Percentiles rank a stretch among this genome's conserved stretches.
Evolutionary conservation across 208 protist genomes (phyloP).

Genomic region (Leishmania lainsoni): DNA sequence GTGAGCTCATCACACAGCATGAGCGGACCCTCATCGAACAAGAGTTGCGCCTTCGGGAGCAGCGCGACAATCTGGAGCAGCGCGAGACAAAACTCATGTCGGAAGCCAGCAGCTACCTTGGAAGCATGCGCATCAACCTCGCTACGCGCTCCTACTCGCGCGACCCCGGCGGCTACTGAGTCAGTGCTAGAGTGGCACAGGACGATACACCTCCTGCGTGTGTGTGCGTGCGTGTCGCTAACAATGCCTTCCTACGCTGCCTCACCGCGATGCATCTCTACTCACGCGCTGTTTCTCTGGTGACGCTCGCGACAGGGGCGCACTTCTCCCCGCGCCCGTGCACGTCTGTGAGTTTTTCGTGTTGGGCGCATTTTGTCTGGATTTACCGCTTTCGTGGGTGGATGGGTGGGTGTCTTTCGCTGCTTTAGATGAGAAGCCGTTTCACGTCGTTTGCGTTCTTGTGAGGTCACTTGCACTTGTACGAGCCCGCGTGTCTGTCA

Average conservation of each 20-base stretch:
- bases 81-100: conserved; percentile 88
- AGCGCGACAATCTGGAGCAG: conserved; percentile 88
- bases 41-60: conserved; percentile 86
- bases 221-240: background rate
- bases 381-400: background rate
- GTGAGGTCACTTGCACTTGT: background rate
- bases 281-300: background rate
- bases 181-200: background rate
- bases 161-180: conserved; percentile 58
- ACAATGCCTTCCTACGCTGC: background rate
- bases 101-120: conserved; percentile 83
- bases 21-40: conserved; percentile 90
- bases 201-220: background rate
- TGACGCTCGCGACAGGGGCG: too few species aligned
- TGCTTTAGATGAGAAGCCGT: background rate
- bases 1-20: conserved; percentile 85
- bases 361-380: background rate
- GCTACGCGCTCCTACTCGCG: conserved; percentile 63
- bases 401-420: background rate
- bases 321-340: too few species aligned
- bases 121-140: conserved; percentile 71
- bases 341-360: too few species aligned
- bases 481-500: background rate
- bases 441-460: background rate
- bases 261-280: background rate